Evolutionary conservation across 306 rosid species (phyloP).

Genomic region (Gleditsia sinensis): DNA sequence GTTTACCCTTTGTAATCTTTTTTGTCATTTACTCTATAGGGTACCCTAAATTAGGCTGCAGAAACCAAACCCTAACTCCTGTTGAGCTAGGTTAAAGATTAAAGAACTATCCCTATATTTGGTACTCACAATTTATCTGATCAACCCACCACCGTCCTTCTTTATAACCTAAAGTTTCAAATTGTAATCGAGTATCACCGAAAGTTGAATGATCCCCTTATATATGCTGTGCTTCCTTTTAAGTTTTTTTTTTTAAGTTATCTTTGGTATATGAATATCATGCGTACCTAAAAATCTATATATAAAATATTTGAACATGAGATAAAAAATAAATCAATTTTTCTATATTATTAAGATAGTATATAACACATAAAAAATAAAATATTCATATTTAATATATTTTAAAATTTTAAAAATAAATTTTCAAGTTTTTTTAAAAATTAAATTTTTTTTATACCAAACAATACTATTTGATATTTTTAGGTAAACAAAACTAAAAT

Average conservation of each 20-base stretch:
- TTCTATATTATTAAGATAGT: too few species aligned
- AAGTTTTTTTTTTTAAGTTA: neutral
- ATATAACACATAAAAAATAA: too few species aligned
- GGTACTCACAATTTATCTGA: neutral
- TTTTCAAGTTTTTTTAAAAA: too few species aligned
- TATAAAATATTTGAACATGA: too few species aligned
- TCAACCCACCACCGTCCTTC: conserved; percentile 29
- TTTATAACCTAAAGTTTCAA: conserved; percentile 43
- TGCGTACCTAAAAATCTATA: too few species aligned
- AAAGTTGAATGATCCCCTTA: conserved; percentile 40
- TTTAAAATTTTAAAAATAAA: too few species aligned
- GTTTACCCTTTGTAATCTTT: neutral
- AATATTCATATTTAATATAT: too few species aligned
- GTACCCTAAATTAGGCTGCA: neutral
- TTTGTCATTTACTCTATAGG: conserved; percentile 23
- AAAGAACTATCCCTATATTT: neutral
- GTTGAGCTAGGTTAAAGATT: conserved; percentile 12
- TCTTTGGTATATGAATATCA: too few species aligned
- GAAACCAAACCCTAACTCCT: conserved; percentile 14
- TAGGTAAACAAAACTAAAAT: too few species aligned
- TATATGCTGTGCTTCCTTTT: neutral
- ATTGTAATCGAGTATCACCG: conserved; percentile 60
- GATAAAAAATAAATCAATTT: too few species aligned
- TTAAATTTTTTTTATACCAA: too few species aligned
- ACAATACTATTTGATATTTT: too few species aligned